These are phyloP conservation scores for Cokeromyces recurvatus DNA, from an alignment of 371 early-diverging fungal genomes.

Conservation along the genomic window DNA sequence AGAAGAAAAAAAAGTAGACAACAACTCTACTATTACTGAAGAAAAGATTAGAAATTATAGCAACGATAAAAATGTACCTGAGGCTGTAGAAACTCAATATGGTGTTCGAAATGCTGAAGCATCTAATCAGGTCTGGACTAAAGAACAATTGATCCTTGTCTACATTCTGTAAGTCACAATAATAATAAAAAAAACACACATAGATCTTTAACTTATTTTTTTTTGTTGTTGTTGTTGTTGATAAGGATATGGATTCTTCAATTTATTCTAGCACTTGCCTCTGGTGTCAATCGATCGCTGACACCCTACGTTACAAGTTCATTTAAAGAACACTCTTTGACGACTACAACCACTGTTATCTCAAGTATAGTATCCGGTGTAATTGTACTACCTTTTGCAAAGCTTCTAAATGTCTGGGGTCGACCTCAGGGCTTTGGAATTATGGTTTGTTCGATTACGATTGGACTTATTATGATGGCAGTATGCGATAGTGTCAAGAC, in stretches of 20 bases:
- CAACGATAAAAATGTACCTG: too few species aligned
- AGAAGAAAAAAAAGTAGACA: too few species aligned
- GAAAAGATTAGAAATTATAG: too few species aligned
- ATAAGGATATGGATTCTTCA: constrained; percentile 13
- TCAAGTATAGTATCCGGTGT: constrained; percentile 16
- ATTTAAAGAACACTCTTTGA: constrained; percentile 12
- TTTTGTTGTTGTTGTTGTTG: background rate
- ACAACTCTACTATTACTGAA: too few species aligned
- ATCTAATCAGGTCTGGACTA: constrained; percentile 9
- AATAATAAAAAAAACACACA: background rate
- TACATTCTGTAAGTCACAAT: constrained; percentile 6
- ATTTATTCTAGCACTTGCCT: constrained; percentile 11
- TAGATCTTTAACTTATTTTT: background rate
- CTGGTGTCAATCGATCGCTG: constrained; percentile 8
- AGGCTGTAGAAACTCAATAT: background rate
- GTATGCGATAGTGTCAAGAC: constrained; percentile 12
- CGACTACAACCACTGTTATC: constrained; percentile 13
- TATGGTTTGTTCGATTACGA: constrained; percentile 11
- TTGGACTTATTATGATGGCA: constrained; percentile 21
- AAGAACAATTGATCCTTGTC: constrained; percentile 8
- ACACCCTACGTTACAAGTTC: constrained; percentile 14
- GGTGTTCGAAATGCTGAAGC: constrained; percentile 9
- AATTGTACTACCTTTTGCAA: constrained; percentile 12
- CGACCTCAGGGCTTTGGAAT: constrained; percentile 14
- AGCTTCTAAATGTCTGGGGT: constrained; percentile 13